Conservation (phyloP, 73 alveolate species). For the Effrenium voratum region DNA sequence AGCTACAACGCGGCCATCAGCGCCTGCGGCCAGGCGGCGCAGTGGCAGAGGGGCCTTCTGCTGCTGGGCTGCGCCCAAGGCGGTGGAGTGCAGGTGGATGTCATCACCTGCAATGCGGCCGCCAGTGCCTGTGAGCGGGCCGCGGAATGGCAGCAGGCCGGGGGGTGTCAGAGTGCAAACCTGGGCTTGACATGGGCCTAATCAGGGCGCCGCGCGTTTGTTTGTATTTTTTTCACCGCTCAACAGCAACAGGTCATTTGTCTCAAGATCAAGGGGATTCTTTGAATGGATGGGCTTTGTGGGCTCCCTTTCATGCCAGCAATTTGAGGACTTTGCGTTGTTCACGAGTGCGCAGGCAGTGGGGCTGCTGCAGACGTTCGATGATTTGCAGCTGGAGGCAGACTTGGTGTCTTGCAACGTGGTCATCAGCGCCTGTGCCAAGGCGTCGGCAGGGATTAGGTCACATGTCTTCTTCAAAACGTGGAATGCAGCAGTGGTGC, state of each 20-base stretch:
- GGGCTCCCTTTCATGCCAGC: no score
- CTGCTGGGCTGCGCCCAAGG: background rate
- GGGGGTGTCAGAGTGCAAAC: background rate
- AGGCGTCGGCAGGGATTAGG: no score
- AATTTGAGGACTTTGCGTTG: no score
- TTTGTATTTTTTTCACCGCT: no score
- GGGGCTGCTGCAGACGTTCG: no score
- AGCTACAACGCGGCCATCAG: slow-evolving; percentile 27
- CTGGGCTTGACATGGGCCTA: background rate
- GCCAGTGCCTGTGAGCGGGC: slow-evolving; percentile 28
- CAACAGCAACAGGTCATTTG: background rate
- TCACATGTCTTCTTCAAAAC: no score
- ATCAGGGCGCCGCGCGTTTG: background rate
- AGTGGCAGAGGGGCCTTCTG: slow-evolving; percentile 24
- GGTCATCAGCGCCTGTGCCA: slow-evolving; percentile 27
- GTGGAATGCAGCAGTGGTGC: no score
- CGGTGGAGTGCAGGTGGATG: background rate
- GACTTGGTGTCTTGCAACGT: slow-evolving; percentile 19
- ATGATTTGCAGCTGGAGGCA: background rate
- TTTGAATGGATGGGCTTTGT: background rate
- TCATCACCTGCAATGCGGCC: slow-evolving; percentile 4
- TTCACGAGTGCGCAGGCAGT: no score
- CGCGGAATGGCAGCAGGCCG: background rate
- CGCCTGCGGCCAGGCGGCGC: slow-evolving; percentile 28
- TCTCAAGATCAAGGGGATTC: background rate